A percentile compares a stretch with the other conserved stretches of the same genome.
phyloP scores from a whole-genome alignment of 2,329 filamentous ascomycete species.

The Byssoonygena ceratinophila region DNA sequence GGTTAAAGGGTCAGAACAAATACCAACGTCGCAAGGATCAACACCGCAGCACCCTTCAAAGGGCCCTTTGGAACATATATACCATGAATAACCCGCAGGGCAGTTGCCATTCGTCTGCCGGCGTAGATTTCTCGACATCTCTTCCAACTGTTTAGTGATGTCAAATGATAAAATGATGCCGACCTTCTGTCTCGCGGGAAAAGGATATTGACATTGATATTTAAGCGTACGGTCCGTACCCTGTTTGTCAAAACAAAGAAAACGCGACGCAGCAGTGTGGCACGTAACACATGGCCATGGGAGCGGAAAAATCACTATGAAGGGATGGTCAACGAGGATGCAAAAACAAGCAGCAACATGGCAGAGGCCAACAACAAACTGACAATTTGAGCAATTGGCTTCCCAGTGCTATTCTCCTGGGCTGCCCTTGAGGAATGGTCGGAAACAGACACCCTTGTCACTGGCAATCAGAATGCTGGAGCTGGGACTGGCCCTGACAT shows the following conservation, averaged over 20 bases:
- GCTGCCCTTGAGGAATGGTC: no score
- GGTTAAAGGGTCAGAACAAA: constrained; percentile 2
- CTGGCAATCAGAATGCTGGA: no score
- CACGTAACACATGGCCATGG: not conserved
- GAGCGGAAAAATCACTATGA: not conserved
- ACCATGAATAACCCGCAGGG: constrained; percentile 3
- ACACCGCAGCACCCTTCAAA: constrained; percentile 14
- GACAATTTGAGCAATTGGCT: no score
- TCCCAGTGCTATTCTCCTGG: no score
- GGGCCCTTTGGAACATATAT: constrained; percentile 12
- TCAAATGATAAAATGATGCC: not conserved
- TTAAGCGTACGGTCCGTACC: no score
- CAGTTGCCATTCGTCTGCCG: constrained; percentile 7
- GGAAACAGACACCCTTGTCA: no score
- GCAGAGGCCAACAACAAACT: no score
- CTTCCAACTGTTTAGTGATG: not conserved
- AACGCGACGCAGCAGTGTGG: not conserved
- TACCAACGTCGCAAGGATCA: constrained; percentile 14
- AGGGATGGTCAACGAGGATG: not conserved
- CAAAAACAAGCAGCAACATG: not conserved
- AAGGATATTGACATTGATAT: not conserved
- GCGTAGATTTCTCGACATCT: constrained; percentile 3
- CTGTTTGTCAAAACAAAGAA: not conserved
- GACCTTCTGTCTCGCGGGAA: not conserved
- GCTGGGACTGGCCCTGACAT: no score